Evolutionary conservation across 768 basidiomycete species (phyloP), one percentile per base, ranked within the genome.

Genomic region (Suillus ampliporus): DNA sequence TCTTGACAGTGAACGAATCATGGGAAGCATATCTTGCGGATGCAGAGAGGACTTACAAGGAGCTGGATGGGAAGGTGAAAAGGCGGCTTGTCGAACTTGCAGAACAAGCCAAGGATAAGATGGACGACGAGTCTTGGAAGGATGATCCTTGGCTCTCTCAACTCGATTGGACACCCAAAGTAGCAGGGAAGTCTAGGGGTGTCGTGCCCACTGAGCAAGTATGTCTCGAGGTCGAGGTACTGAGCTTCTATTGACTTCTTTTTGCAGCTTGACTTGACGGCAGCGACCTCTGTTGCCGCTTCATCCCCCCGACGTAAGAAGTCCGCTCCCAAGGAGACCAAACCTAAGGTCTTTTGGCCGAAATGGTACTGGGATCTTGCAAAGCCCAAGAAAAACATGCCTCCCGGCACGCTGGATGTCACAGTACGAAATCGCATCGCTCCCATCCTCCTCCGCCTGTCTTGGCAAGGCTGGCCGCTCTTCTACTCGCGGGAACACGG

Each of bases 331-430:
- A 80, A 79, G 59, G 72, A 74, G 11, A 48, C 67, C 15, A 84
- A 83, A 66, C 77, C 78, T 4, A 82, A 82, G 13, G 82, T 88
- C 0, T 60, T 80, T n/a, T 98, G 96, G 95, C 97, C 96, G 1
- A 92, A 93, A 72, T 99, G 97, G 97, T 99, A 93, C 71, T 95
- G 90, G 92, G 95, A 98, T 28, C 84, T 94, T 4, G 80, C 89
- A 3, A 88, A 82, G 68, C 92, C 90, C 4, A 90, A 85, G 77
- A 89, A 88, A 72, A 87, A 80, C 61, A 70, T 80, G 61, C 79
- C 84, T 6, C 88, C 87, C 1, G 94, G 90, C 23, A 85, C 88
- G 2, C 83, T 97, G 34, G 94, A 98, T 70, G 78, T 99, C 65
- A 95, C 95, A 7, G 86, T 90, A 31, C 88, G 93, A 60, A 94